phyloP scores from a whole-genome alignment of 139 green algal genomes.

The Yamagishiella unicocca region DNA sequence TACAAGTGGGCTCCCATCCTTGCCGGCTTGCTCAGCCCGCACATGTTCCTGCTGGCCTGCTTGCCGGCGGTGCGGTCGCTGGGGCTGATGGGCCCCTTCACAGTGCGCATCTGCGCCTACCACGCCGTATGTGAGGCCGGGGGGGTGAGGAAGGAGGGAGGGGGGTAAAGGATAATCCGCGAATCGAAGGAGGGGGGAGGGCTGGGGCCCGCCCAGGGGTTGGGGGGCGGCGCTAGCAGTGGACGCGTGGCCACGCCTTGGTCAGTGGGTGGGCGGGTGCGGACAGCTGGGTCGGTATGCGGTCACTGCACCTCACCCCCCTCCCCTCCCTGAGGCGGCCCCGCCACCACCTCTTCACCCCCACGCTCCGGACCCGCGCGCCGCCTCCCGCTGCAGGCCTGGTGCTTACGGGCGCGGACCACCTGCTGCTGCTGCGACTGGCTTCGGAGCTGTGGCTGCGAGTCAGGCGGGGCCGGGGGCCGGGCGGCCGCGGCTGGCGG shows the following conservation, averaged over 20 bases:
- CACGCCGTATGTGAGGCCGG: conserved; percentile 27
- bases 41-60: conserved; percentile 42
- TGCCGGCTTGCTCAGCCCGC: conserved; percentile 27
- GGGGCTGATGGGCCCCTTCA: conserved; percentile 33
- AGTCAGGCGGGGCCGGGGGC: neutral
- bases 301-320: no score
- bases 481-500: neutral
- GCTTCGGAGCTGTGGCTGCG: conserved; percentile 23
- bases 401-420: conserved; percentile 13
- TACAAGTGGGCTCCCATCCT: conserved; percentile 47
- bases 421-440: conserved; percentile 39
- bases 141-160: no score
- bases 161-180: no score
- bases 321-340: no score
- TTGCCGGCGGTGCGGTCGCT: conserved; percentile 24
- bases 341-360: neutral
- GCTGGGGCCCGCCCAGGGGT: no score
- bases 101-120: conserved; percentile 14
- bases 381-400: neutral
- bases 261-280: no score
- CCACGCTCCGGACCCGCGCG: neutral
- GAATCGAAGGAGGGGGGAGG: no score
- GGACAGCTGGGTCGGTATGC: no score
- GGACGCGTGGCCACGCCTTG: no score
- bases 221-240: no score